Evolutionary conservation across 208 protist species (phyloP).

Genomic region (Leishmania major): DNA sequence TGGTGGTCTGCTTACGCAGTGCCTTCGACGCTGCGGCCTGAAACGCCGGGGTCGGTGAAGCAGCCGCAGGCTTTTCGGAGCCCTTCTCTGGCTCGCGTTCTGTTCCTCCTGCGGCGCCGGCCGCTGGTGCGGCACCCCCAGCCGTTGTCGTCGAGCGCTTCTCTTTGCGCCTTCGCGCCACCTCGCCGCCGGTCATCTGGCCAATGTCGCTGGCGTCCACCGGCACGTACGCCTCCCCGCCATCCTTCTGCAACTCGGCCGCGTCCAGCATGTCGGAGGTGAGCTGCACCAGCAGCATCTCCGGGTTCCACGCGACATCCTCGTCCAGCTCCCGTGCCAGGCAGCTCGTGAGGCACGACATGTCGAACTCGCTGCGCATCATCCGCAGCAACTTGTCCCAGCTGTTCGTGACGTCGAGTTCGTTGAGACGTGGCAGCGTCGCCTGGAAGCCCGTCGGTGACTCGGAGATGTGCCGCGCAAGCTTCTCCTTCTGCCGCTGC

Average conservation of each 20-base stretch:
- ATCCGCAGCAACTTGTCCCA: slow-evolving; percentile 73
- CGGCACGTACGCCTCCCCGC: slow-evolving; percentile 33
- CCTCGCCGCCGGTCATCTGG: slow-evolving; percentile 56
- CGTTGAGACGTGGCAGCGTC: slow-evolving; percentile 74
- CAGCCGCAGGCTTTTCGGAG: not conserved
- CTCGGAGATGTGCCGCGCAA: slow-evolving; percentile 64
- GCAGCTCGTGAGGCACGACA: slow-evolving; percentile 78
- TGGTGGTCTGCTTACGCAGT: slow-evolving; percentile 4
- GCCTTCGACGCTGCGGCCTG: slow-evolving; percentile 4
- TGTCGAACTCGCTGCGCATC: slow-evolving; percentile 79
- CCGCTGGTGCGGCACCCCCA: not conserved
- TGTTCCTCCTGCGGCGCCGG: not conserved
- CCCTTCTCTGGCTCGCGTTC: not conserved
- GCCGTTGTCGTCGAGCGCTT: slow-evolving; percentile 12
- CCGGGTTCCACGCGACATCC: slow-evolving; percentile 86
- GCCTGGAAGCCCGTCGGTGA: slow-evolving; percentile 68
- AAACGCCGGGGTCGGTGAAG: not conserved
- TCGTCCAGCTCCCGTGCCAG: slow-evolving; percentile 85
- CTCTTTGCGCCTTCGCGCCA: slow-evolving; percentile 44
- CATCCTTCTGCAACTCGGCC: slow-evolving; percentile 43
- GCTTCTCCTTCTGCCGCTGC: slow-evolving; percentile 48
- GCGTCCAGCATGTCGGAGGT: slow-evolving; percentile 87
- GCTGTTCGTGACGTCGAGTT: slow-evolving; percentile 68
- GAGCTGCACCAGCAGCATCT: slow-evolving; percentile 90
- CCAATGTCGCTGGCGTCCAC: slow-evolving; percentile 46